Evolutionary conservation across 495 filamentous ascomycete genomes (phyloP), one percentile per base, ranked within the genome.

Genomic region (Aspergillus cristatus): DNA sequence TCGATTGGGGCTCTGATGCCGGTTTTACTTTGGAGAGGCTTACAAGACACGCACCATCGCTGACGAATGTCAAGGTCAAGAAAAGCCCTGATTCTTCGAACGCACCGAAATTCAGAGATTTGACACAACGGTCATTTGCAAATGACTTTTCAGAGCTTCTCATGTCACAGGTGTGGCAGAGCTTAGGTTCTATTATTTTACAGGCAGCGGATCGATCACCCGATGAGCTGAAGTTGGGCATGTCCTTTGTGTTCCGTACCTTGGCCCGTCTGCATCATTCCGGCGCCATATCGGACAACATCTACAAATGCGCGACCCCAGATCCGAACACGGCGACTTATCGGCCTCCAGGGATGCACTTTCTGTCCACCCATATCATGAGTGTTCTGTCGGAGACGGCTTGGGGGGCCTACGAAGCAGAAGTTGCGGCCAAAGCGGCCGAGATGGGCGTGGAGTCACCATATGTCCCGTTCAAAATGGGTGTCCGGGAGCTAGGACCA

Each of bases 381-480:
- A 74, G 65, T 18, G 67, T 72, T 36, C 50, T 82, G 30, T 76
- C 78, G 2, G 76, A 82, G 41, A 70, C 76, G n/a, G 74, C 68
- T 6, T 81, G 71, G 72, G 53, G 56, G 34, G 68, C 68, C 14
- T 72, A 74, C 35, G 63, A 75, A 51, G 51, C 60, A 25, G 53
- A 61, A 10, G 55, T 71, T 13, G 48, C 59, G 16, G 57, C 51
- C 16, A 61, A 68, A 33, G 68, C 70, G 13, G 58, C 57, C 18
- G 58, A 65, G 25, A 55, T 56, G 4, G 71, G 72, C 11, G 55
- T 73, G 29, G 67, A 72, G 11, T 64, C 74, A 8, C 75, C 72
- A 1, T 73, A 64, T 17, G 48, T 69, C 3, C 60, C 64, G 13
- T 69, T 69, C 45, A 71, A 68, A 28, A 57, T 73, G 16, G 57